Evolutionary conservation across 805 yeast genomes (phyloP).

Genomic region (Spathaspora boniae): DNA sequence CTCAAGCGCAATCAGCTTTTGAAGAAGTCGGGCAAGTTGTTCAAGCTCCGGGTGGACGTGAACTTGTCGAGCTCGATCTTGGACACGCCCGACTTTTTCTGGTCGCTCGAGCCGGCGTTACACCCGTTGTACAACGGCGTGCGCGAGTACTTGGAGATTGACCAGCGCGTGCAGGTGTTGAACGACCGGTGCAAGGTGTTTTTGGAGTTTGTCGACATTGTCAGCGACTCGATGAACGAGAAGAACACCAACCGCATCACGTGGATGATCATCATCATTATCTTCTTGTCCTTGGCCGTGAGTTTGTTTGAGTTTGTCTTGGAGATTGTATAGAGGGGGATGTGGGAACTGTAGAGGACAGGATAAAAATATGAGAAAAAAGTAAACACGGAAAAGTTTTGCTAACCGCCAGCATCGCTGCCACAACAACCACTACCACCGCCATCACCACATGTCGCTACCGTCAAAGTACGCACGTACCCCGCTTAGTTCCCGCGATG

Average conservation of each 20-base stretch:
- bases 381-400: no score
- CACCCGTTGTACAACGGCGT: constrained; percentile 90
- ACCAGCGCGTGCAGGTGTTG: constrained; percentile 88
- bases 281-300: constrained; percentile 73
- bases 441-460: constrained; percentile 14
- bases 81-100: constrained; percentile 94
- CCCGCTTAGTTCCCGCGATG: constrained; percentile 26
- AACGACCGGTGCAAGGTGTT: constrained; percentile 94
- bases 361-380: no score
- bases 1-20: constrained; percentile 78
- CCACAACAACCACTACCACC: no score
- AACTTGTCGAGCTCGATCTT: constrained; percentile 85
- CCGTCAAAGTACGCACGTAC: constrained; percentile 39
- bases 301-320: constrained; percentile 65
- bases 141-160: constrained; percentile 90
- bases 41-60: constrained; percentile 89
- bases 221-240: constrained; percentile 93
- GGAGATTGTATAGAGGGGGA: constrained; percentile 36
- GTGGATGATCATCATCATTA: constrained; percentile 80
- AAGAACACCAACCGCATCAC: constrained; percentile 88
- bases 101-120: constrained; percentile 92
- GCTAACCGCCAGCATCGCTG: no score
- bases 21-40: constrained; percentile 85
- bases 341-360: no score
- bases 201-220: constrained; percentile 86